Percentiles rank a stretch among this genome's conserved stretches.
These are phyloP conservation scores for Pseudogymnoascus sp. DNA, from an alignment of 2,329 filamentous ascomycete genomes.

Conservation along the genomic window DNA sequence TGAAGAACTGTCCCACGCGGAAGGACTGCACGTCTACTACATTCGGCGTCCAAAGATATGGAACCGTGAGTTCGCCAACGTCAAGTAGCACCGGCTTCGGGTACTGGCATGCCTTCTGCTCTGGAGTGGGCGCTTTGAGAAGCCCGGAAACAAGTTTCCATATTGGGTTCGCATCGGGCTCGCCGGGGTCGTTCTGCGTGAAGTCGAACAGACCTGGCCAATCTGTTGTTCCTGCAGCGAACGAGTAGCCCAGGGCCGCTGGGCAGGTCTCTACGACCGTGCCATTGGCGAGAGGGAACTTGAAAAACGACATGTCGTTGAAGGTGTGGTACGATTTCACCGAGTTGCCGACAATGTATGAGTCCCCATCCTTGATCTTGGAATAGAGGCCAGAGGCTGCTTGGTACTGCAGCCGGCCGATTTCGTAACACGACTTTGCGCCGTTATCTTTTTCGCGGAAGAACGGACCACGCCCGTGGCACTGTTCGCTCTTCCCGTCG, in stretches of 20 bases:
- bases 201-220: slow-evolving; percentile 90
- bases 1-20: slow-evolving; percentile 73
- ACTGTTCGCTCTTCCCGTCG: slow-evolving; percentile 59
- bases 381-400: slow-evolving; percentile 55
- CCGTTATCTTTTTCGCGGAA: slow-evolving; percentile 63
- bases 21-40: slow-evolving; percentile 83
- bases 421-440: slow-evolving; percentile 65
- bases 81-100: slow-evolving; percentile 83
- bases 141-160: slow-evolving; percentile 70
- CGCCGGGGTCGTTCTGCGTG: slow-evolving; percentile 71
- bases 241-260: slow-evolving; percentile 82
- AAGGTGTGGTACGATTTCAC: slow-evolving; percentile 83
- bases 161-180: slow-evolving; percentile 56
- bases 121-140: slow-evolving; percentile 59
- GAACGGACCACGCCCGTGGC: slow-evolving; percentile 65
- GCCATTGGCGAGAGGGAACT: slow-evolving; percentile 67
- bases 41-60: slow-evolving; percentile 86
- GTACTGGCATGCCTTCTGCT: slow-evolving; percentile 67
- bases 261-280: slow-evolving; percentile 67
- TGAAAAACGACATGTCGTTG: slow-evolving; percentile 69
- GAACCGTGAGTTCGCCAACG: slow-evolving; percentile 68
- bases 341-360: slow-evolving; percentile 49
- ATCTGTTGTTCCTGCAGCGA: slow-evolving; percentile 87
- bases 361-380: slow-evolving; percentile 23
- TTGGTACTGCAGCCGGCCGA: slow-evolving; percentile 62